A percentile compares a stretch with the other conserved stretches of the same genome.
Conservation (phyloP, 768 basidiomycete genomes). For the Mycena metata region DNA sequence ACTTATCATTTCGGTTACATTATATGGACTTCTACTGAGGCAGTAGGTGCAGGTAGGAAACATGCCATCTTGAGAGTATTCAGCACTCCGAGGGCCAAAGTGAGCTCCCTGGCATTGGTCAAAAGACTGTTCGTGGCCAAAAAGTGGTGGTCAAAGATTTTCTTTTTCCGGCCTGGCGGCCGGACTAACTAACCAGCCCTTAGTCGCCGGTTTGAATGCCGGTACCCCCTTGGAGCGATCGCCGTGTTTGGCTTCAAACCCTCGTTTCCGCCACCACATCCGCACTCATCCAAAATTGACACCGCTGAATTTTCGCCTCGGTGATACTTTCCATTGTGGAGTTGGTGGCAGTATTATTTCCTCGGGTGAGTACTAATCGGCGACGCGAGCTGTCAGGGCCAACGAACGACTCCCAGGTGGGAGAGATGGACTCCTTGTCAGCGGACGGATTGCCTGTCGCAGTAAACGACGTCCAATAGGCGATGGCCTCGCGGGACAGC, state of each 20-base stretch:
- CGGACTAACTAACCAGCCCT: no score
- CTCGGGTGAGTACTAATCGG: constrained; percentile 46
- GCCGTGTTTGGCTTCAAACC: constrained; percentile 2
- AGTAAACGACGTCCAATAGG: constrained; percentile 61
- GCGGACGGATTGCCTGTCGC: constrained; percentile 47
- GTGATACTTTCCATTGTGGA: constrained; percentile 49
- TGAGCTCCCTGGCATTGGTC: no score
- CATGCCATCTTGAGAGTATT: no score
- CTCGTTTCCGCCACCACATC: constrained; percentile 49
- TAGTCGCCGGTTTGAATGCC: no score
- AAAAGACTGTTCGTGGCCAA: no score
- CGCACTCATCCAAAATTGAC: constrained; percentile 59
- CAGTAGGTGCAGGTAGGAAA: no score
- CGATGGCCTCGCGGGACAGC: constrained; percentile 56
- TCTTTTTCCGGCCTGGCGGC: no score
- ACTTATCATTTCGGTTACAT: no score
- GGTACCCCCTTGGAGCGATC: no score
- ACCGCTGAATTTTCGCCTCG: constrained; percentile 49
- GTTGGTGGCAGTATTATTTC: constrained; percentile 42
- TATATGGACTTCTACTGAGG: no score
- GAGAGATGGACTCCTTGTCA: constrained; percentile 40
- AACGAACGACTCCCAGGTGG: constrained; percentile 45
- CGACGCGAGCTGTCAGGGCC: constrained; percentile 30
- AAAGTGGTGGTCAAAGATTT: no score
- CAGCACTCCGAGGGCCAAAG: no score